Percentiles rank a stretch among this genome's conserved stretches.
These are phyloP conservation scores for Copromyces sp. DNA, from an alignment of 495 filamentous ascomycete species.

Conservation along the genomic window DNA sequence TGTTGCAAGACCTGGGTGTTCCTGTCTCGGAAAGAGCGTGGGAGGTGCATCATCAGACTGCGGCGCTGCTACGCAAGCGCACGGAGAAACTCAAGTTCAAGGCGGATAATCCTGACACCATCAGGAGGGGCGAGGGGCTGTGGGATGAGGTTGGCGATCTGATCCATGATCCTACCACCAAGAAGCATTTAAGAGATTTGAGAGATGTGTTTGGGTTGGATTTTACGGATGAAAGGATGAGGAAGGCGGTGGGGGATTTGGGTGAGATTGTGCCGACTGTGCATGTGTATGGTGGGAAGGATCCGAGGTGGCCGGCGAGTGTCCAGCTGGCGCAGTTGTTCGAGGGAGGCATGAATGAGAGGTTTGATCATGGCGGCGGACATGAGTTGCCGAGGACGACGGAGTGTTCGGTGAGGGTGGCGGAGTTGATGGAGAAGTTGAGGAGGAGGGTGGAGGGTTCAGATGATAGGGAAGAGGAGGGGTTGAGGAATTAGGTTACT, in stretches of 20 bases:
- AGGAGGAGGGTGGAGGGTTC: neutral
- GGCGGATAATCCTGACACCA: conserved; percentile 18
- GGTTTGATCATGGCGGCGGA: conserved; percentile 43
- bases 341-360: conserved; percentile 28
- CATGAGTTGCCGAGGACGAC: conserved; percentile 38
- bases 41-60: conserved; percentile 25
- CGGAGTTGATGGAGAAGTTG: conserved; percentile 16
- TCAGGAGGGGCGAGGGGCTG: conserved; percentile 14
- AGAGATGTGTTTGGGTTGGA: conserved; percentile 43
- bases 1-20: conserved; percentile 44
- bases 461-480: neutral
- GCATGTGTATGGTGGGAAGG: conserved; percentile 49
- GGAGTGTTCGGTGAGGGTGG: conserved; percentile 17
- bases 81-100: conserved; percentile 21
- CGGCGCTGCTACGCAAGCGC: conserved; percentile 16
- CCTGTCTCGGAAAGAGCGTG: conserved; percentile 33
- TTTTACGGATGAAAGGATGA: conserved; percentile 35
- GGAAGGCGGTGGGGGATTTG: neutral
- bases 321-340: conserved; percentile 48
- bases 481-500: neutral
- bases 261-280: conserved; percentile 43
- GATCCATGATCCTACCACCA: conserved; percentile 20
- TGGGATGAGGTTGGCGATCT: conserved; percentile 22
- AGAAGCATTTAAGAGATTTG: neutral
- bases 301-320: conserved; percentile 45